These are phyloP conservation scores for Plasmopara muralis DNA, from an alignment of 352 stramenopile genomes.

Conservation along the genomic window DNA sequence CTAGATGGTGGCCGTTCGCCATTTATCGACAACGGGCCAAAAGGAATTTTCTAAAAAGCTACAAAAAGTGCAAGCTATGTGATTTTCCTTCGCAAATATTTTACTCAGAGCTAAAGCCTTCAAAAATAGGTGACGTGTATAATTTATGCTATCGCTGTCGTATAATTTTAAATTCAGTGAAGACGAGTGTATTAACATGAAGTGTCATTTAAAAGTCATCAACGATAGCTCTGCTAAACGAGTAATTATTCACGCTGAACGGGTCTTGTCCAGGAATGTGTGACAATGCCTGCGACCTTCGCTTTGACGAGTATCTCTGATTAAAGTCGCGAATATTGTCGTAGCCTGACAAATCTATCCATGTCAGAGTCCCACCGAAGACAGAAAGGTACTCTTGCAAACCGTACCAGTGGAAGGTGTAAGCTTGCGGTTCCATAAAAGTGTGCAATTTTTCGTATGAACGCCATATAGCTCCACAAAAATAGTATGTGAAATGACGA, in stretches of 20 bases:
- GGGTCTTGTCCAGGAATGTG: constrained; percentile 4
- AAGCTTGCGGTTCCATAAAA: constrained; percentile 23
- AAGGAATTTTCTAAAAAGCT: too few relatives aligned
- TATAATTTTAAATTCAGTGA: too few relatives aligned
- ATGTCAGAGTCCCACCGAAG: neutral
- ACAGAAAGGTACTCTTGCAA: neutral
- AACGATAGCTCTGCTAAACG: neutral
- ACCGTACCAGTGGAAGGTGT: constrained; percentile 10
- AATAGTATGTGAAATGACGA: neutral
- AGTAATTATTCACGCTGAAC: neutral
- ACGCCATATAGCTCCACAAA: constrained; percentile 23
- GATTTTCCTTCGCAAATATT: too few relatives aligned
- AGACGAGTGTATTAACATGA: too few relatives aligned
- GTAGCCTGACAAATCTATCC: constrained; percentile 1
- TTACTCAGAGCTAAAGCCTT: too few relatives aligned
- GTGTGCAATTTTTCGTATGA: constrained; percentile 24
- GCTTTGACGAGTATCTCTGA: neutral
- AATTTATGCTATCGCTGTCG: too few relatives aligned
- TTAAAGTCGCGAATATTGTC: constrained; percentile 3
- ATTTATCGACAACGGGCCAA: too few relatives aligned
- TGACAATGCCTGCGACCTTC: constrained; percentile 3
- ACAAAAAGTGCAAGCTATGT: too few relatives aligned
- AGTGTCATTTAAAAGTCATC: too few relatives aligned
- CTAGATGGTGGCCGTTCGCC: too few relatives aligned
- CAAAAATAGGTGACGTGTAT: too few relatives aligned